These are phyloP conservation scores for Colletotrichum horii DNA, from an alignment of 2,329 filamentous ascomycete genomes.

Conservation along the genomic window DNA sequence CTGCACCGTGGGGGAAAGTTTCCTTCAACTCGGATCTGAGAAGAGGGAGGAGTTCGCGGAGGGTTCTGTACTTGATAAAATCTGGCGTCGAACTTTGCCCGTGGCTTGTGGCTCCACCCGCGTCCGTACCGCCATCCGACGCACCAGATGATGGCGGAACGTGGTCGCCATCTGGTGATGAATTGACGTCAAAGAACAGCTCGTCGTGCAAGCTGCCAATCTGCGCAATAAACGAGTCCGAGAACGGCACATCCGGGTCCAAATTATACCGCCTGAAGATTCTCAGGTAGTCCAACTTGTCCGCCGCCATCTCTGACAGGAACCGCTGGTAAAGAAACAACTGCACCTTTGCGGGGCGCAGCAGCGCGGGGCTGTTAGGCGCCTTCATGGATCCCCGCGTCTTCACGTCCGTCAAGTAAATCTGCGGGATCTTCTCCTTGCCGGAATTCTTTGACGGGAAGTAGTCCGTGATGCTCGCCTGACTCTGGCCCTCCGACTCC, in stretches of 20 bases:
- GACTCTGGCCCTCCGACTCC: conserved; percentile 33
- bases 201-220: conserved; percentile 73
- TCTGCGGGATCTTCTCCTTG: conserved; percentile 31
- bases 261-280: conserved; percentile 77
- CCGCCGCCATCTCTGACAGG: conserved; percentile 76
- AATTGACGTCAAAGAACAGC: conserved; percentile 58
- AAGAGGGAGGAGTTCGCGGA: conserved; percentile 52
- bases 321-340: conserved; percentile 89
- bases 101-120: neutral
- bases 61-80: conserved; percentile 51
- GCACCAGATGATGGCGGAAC: conserved; percentile 24
- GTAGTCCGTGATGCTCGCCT: conserved; percentile 46
- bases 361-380: conserved; percentile 68
- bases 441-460: conserved; percentile 33
- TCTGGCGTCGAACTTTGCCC: conserved; percentile 29
- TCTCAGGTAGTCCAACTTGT: conserved; percentile 69
- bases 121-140: conserved; percentile 27
- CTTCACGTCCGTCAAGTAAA: conserved; percentile 90
- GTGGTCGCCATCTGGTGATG: neutral
- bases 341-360: conserved; percentile 83
- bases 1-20: conserved; percentile 58
- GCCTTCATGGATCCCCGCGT: conserved; percentile 72
- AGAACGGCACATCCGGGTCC: conserved; percentile 70
- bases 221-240: conserved; percentile 79
- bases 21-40: conserved; percentile 50